Evolutionary conservation across 495 filamentous ascomycete genomes (phyloP), one percentile per base, ranked within the genome.

Genomic region (Lindgomyces ingoldianus): DNA sequence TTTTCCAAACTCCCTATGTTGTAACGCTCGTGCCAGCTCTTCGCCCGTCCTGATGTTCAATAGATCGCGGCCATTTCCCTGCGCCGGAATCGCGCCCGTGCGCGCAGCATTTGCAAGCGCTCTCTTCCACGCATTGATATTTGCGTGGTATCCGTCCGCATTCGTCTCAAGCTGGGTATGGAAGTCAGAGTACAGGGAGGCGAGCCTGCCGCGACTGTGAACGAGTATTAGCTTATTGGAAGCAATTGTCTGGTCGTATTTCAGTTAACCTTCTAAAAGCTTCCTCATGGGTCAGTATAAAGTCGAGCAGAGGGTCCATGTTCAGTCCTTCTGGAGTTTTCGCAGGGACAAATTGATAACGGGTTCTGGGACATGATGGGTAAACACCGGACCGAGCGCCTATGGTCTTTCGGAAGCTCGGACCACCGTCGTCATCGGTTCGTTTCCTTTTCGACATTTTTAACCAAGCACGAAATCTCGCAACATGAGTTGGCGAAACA

Each of bases 181-280:
- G 75, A 98, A 98, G 74, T 98, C 95, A 59, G 93, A 96, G 78
- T 96, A 98, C 53, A 98, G 85, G 14, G 93, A 93, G 4, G 91
- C 88, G 3, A 97, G 85, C 42, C 94, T 91, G 63, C 87, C 85
- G 76, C 89, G 94, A 62, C 75, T 78, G 48, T 18, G 24, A 12
- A 46, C 8, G 39, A 39, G 11, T 47, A 33, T 51, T 64, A 67
- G 69, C 46, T 47, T 47, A 54, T 47, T 3, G 45, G 10, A 46
- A 22, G 3, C 27, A 29, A 24, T 18, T 60, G 22, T 21, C 22
- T 11, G 33, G 29, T 19, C 6, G 22, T 26, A 25, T n/a, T n/a
- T 39, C 33, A 6, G 10, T 54, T 22, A 64, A 89, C 87, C 81
- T 85, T 76, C 83, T 79, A 63, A 90, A 90, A 26, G 84, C 81